Conservation (phyloP, 148 eudicot species). For the Amaranthus cruentus region DNA sequence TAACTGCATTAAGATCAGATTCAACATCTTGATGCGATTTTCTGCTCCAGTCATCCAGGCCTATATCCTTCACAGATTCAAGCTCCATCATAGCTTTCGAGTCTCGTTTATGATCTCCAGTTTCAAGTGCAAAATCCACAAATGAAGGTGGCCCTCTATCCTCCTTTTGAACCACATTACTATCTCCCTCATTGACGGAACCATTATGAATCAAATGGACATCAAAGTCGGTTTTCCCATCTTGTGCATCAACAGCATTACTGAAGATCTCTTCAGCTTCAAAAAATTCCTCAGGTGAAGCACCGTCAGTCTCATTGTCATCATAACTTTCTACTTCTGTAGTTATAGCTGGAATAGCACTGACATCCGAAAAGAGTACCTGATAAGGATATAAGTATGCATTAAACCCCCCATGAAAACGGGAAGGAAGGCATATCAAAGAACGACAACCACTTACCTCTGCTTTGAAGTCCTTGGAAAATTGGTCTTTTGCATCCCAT, state of each 20-base stretch:
- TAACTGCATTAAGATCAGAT: slow-evolving; percentile 33
- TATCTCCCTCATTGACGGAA: slow-evolving; percentile 29
- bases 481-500: slow-evolving; percentile 71
- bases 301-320: slow-evolving; percentile 48
- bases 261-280: slow-evolving; percentile 93
- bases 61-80: slow-evolving; percentile 40
- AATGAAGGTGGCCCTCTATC: slow-evolving; percentile 45
- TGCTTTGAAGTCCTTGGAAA: slow-evolving; percentile 59
- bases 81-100: slow-evolving; percentile 21
- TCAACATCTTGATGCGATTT: slow-evolving; percentile 16
- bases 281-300: slow-evolving; percentile 77
- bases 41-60: slow-evolving; percentile 30
- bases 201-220: slow-evolving; percentile 29
- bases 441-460: slow-evolving; percentile 47
- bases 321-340: slow-evolving; percentile 45
- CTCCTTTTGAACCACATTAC: slow-evolving; percentile 39
- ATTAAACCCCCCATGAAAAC: slow-evolving; percentile 39
- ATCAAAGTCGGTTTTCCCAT: slow-evolving; percentile 42
- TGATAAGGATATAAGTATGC: slow-evolving; percentile 46
- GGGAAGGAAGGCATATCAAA: slow-evolving; percentile 16
- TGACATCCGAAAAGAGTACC: slow-evolving; percentile 81
- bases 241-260: slow-evolving; percentile 54
- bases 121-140: slow-evolving; percentile 53
- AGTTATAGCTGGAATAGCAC: slow-evolving; percentile 46
- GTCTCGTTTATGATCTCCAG: slow-evolving; percentile 33